These are phyloP conservation scores for Platanthera zijinensis DNA, from an alignment of 106 monocot genomes.

Conservation along the genomic window DNA sequence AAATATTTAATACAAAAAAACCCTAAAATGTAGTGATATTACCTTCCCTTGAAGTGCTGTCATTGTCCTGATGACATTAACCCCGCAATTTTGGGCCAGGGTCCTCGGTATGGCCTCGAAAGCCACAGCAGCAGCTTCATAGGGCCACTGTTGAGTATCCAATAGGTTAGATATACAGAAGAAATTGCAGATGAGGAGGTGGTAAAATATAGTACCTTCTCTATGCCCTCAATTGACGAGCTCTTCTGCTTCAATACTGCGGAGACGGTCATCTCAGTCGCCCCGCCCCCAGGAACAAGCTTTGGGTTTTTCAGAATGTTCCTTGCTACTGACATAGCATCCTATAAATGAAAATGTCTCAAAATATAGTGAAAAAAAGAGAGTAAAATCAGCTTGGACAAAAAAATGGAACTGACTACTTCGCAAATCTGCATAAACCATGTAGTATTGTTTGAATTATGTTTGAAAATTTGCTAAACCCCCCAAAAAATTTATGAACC, in stretches of 20 bases:
- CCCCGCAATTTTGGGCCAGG: conserved; percentile 91
- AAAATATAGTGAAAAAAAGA: neutral
- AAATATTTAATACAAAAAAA: neutral
- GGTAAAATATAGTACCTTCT: conserved; percentile 45
- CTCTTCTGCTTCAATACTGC: conserved; percentile 90
- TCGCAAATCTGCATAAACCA: too few relatives aligned
- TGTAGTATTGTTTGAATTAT: too few relatives aligned
- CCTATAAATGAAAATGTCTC: conserved; percentile 28
- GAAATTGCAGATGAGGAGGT: neutral
- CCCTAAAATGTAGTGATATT: neutral
- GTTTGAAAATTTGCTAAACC: too few relatives aligned
- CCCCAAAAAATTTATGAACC: too few relatives aligned
- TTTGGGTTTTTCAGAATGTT: conserved; percentile 96
- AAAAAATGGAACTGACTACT: too few relatives aligned
- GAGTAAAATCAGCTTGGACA: too few relatives aligned
- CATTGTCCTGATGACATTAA: conserved; percentile 91
- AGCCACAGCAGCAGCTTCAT: conserved; percentile 98
- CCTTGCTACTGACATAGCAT: conserved; percentile 88
- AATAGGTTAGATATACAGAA: neutral
- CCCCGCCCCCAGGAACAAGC: conserved; percentile 94
- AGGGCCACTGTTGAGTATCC: conserved; percentile 66
- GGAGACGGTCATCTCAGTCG: conserved; percentile 85
- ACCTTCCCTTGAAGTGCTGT: conserved; percentile 99
- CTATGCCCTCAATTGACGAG: conserved; percentile 94
- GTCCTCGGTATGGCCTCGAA: conserved; percentile 97